Percentiles rank a stretch among this genome's conserved stretches.
Evolutionary conservation across 495 filamentous ascomycete species (phyloP).

Genomic region (Astrothelium subdiscretum): DNA sequence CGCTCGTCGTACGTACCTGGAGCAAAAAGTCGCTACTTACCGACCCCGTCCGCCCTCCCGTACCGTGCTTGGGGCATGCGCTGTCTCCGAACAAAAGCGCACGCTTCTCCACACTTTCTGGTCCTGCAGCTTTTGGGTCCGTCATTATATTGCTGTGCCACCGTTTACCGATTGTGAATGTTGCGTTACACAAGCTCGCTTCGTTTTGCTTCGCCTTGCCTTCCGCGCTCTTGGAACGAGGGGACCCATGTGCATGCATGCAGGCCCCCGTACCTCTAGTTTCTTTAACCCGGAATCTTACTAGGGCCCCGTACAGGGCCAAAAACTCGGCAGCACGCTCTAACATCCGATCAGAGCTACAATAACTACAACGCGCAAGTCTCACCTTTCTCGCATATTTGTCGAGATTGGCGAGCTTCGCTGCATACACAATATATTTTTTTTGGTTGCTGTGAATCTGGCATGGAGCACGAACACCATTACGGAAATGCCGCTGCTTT

Average conservation of each 20-base stretch:
- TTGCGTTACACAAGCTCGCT: constrained; percentile 10
- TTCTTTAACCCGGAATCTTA: constrained; percentile 12
- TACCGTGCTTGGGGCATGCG: not conserved
- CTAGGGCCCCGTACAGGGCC: not conserved
- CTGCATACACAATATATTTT: not conserved
- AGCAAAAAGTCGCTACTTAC: constrained; percentile 1
- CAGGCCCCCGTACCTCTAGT: constrained; percentile 14
- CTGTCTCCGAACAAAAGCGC: not conserved
- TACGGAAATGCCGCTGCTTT: constrained; percentile 14
- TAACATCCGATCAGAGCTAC: constrained; percentile 2
- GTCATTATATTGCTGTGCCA: constrained; percentile 2
- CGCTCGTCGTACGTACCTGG: not conserved
- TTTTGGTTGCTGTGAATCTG: not conserved
- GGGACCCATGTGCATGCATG: constrained; percentile 21
- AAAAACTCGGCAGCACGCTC: constrained; percentile 21
- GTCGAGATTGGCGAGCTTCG: constrained; percentile 15
- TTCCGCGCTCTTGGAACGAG: constrained; percentile 6
- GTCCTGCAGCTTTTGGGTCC: not conserved
- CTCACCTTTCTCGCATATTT: constrained; percentile 23
- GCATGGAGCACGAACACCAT: constrained; percentile 30
- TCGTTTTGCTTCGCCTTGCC: constrained; percentile 17
- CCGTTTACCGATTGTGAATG: constrained; percentile 2
- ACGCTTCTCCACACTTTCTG: not conserved
- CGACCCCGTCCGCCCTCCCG: constrained; percentile 1
- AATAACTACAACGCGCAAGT: constrained; percentile 1